Evolutionary conservation across 257 asterid genomes (phyloP), one percentile per base, ranked within the genome.

Genomic region (Petrea volubilis): DNA sequence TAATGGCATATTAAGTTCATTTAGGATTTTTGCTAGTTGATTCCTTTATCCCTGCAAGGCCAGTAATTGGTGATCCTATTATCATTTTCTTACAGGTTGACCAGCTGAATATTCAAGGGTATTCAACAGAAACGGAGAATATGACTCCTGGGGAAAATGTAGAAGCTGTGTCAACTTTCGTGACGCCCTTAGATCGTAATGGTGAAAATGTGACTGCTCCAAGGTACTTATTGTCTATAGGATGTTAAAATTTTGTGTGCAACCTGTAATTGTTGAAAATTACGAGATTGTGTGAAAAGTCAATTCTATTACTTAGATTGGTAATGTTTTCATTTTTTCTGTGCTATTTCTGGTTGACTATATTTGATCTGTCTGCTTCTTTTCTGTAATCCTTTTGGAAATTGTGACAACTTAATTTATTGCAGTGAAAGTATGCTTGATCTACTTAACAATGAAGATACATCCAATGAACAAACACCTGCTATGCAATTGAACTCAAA

Each of bases 381-480:
- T 47, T 17, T 60, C 52, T 33, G 49, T 36, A 7, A 69, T 52
- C 28, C 33, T 53, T 44, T 27, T 40, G 67, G 18, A 8, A 44
- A 36, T 25, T n/a, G n/a, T n/a, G n/a, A n/a, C 58, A 73, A 69
- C 70, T 41, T 25, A 43, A 59, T 71, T 63, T 41, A 33, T 76
- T 64, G 81, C 75, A 83, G 86, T 52, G 71, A 68, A 51, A 70
- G 63, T 64, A 52, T 75, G 83, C 59, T 74, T 24, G 59, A 68
- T 38, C 75, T 60, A 61, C 55, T 57, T 57, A 67, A 75, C 69
- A 75, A 59, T 67, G 77, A 63, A 23, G 77, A 72, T 41, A 70
- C 68, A 33, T 68, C 85, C 60, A 53, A 44, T 20, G 72, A 73
- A 36, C 73, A 72, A 60, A 46, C 82, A 50, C 51, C 62, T 58